Evolutionary conservation across 495 filamentous ascomycete species (phyloP), one percentile per base, ranked within the genome.

Genomic region (Talaromyces adpressus): DNA sequence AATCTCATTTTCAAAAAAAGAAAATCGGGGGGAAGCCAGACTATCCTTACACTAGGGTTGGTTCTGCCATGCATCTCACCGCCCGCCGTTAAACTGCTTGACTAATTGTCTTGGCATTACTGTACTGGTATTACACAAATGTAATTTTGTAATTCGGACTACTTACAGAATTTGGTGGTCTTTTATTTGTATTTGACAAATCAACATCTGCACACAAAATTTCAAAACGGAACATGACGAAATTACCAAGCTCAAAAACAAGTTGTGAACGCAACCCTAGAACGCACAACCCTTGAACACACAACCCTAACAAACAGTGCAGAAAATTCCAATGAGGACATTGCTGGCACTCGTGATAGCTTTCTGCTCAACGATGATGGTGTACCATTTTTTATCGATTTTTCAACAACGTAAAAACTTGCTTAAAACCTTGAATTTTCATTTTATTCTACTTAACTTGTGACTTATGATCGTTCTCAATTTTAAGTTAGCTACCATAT

Each of bases 11-110:
- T 23, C 11, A 32, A 36, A 58, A 27, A 58, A 34, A 29, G 16
- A 32, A 32, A 57, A 30, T 27, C 56, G 5, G 27, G 30, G 27
- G 56, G 56, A 14, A 16, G 16, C 29, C 16, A 25, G 30, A 58
- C 27, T 32, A 58, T 22, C 56, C 56, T 58, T 20, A 58, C 56
- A 58, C 56, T 58, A 58, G 56, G 56, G 56, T 58, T 34, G 56
- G 30, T 58, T 58, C 27, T 58, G 56, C 56, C 56, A 8, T 3
- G n/a, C 3, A 3, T 22, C 16, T 36, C 56, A 58, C 56, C 56
- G 56, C 56, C 29, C n/a, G 16, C 54, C 16, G 4, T 32, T 14
- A n/a, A 7, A 6, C 22, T 16, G 20, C 27, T 5, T 29, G 3
- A 25, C 29, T 56, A 22, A 56, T 6, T 6, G 23, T 6, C 52